These are phyloP conservation scores for Ustilago lituana DNA, from an alignment of 1,284 basidiomycete species.

Conservation along the genomic window DNA sequence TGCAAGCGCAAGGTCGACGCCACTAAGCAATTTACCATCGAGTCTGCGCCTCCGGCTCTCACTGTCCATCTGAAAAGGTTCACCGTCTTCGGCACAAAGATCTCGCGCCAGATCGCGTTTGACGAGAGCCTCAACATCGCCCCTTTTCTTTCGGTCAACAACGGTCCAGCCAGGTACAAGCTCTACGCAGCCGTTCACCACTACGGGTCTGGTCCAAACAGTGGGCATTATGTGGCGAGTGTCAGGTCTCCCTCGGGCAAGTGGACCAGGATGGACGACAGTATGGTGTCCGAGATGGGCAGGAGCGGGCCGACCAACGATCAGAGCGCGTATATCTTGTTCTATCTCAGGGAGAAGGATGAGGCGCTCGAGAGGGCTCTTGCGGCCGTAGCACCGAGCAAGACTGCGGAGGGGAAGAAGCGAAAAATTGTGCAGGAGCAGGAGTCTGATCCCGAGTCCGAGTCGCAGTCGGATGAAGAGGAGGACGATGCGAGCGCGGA, in stretches of 20 bases:
- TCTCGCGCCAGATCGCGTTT: slow-evolving; percentile 80
- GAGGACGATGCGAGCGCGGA: slow-evolving; percentile 2
- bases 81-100: slow-evolving; percentile 76
- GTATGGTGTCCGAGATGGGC: slow-evolving; percentile 72
- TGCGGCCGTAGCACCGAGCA: background rate
- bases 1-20: slow-evolving; percentile 89
- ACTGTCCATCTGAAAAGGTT: slow-evolving; percentile 98
- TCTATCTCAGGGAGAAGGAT: slow-evolving; percentile 78
- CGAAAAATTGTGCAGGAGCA: slow-evolving; percentile 16
- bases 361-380: slow-evolving; percentile 41
- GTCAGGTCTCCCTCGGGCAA: slow-evolving; percentile 77
- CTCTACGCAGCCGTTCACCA: slow-evolving; percentile 94
- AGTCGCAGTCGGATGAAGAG: slow-evolving; percentile 1
- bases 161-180: slow-evolving; percentile 75
- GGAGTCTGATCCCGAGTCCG: slow-evolving; percentile 5
- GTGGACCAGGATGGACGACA: slow-evolving; percentile 97
- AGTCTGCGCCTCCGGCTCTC: slow-evolving; percentile 86
- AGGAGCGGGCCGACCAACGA: slow-evolving; percentile 69
- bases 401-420: slow-evolving; percentile 10
- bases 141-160: slow-evolving; percentile 80
- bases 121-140: slow-evolving; percentile 80
- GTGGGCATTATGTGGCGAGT: slow-evolving; percentile 93
- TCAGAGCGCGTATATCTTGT: slow-evolving; percentile 90
- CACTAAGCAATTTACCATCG: slow-evolving; percentile 85
- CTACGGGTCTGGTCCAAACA: slow-evolving; percentile 89